Evolutionary conservation across 1,139 yeast species (phyloP).

Genomic region (Debaryomyces sp.): DNA sequence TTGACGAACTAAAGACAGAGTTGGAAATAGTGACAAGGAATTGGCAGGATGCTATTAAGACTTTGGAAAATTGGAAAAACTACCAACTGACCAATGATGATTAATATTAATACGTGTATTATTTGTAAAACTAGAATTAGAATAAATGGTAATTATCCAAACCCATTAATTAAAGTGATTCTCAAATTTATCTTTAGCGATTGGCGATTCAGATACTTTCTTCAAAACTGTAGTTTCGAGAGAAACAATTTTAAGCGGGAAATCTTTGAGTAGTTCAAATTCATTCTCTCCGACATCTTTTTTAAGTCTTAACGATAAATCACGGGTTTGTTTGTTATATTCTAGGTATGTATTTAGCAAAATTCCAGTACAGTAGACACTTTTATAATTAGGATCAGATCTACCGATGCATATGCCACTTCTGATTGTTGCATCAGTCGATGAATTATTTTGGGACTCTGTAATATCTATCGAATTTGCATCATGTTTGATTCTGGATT

Average conservation of each 20-base stretch:
- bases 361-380: constrained; percentile 35
- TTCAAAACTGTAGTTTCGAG: constrained; percentile 34
- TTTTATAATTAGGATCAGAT: constrained; percentile 17
- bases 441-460: background rate
- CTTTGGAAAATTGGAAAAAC: constrained; percentile 52
- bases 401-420: constrained; percentile 12
- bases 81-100: constrained; percentile 10
- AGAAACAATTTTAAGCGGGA: constrained; percentile 34
- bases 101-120: background rate
- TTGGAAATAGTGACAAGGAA: constrained; percentile 39
- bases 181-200: background rate
- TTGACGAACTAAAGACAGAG: constrained; percentile 36
- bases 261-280: constrained; percentile 29
- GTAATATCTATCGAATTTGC: background rate
- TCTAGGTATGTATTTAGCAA: constrained; percentile 33
- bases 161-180: background rate
- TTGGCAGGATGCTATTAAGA: constrained; percentile 48
- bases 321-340: constrained; percentile 17
- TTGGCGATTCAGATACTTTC: constrained; percentile 11
- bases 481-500: background rate
- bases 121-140: constrained; percentile 4
- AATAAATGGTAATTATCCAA: background rate
- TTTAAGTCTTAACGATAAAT: constrained; percentile 23
- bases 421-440: background rate
- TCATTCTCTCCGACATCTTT: constrained; percentile 13